phyloP scores from a whole-genome alignment of 768 basidiomycete genomes.

The Mrakia frigida region DNA sequence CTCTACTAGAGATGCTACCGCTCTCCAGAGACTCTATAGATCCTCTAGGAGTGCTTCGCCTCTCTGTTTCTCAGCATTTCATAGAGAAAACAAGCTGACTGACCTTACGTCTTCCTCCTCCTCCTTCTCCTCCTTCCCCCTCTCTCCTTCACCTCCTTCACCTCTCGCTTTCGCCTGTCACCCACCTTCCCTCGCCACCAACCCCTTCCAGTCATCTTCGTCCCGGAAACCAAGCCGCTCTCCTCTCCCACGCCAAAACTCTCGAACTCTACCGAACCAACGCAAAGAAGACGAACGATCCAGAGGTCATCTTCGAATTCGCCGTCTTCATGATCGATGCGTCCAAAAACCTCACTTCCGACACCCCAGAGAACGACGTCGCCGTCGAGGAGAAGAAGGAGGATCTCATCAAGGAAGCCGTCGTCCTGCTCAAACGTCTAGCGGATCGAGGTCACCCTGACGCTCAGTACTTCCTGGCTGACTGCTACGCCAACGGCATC shows the following conservation, averaged over 20 bases:
- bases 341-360: conserved; percentile 69
- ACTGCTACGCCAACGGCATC: conserved; percentile 98
- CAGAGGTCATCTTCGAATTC: conserved; percentile 95
- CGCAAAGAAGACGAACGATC: conserved; percentile 97
- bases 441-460: conserved; percentile 91
- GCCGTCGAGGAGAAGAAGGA: conserved; percentile 49
- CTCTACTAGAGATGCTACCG: no score
- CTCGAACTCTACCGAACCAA: conserved; percentile 95
- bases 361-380: conserved; percentile 50
- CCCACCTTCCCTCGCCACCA: neutral
- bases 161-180: neutral
- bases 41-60: neutral
- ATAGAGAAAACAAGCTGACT: neutral
- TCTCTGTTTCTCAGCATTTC: neutral
- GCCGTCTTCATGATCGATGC: conserved; percentile 99
- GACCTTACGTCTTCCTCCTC: neutral
- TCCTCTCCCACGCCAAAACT: conserved; percentile 91
- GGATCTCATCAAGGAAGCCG: conserved; percentile 83
- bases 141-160: neutral
- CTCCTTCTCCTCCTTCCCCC: conserved; percentile 6
- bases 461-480: conserved; percentile 95
- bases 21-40: no score
- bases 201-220: conserved; percentile 57
- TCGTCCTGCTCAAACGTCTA: conserved; percentile 74
- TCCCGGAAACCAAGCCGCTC: conserved; percentile 84